These are phyloP conservation scores for Coniochaeta hoffmannii DNA, from an alignment of 2,329 filamentous ascomycete genomes.

Conservation along the genomic window DNA sequence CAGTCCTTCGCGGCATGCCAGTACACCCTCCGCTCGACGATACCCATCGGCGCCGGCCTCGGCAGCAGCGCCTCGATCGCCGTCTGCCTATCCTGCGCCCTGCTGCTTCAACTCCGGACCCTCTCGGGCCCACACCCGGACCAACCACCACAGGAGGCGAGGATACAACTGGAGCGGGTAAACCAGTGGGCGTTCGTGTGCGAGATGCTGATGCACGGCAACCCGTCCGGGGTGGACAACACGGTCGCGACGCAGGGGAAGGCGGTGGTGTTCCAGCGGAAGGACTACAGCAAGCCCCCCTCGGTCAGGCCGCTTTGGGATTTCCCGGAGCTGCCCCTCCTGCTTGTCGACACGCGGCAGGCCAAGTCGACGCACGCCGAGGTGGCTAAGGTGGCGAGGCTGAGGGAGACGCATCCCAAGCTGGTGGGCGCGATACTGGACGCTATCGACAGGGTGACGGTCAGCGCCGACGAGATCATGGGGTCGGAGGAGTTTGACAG, in stretches of 20 bases:
- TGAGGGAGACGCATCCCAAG: conserved; percentile 65
- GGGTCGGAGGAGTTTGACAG: conserved; percentile 60
- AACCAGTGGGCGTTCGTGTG: conserved; percentile 97
- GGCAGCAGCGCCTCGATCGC: conserved; percentile 92
- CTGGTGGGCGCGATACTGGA: conserved; percentile 77
- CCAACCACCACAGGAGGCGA: conserved; percentile 80
- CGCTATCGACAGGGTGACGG: conserved; percentile 69
- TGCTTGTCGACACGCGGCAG: conserved; percentile 85
- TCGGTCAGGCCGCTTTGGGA: conserved; percentile 69
- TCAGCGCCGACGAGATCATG: conserved; percentile 46
- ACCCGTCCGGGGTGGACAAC: conserved; percentile 94
- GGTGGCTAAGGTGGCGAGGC: conserved; percentile 73
- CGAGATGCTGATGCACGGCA: conserved; percentile 96
- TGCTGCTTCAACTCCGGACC: conserved; percentile 81
- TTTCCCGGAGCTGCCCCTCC: conserved; percentile 85
- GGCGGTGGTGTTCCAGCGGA: conserved; percentile 82
- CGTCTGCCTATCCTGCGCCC: conserved; percentile 77
- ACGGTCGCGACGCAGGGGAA: conserved; percentile 92
- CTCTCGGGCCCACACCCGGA: conserved; percentile 87
- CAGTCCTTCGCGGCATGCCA: conserved; percentile 72
- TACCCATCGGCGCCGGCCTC: conserved; percentile 84
- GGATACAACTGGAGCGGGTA: conserved; percentile 85
- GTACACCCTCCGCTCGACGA: conserved; percentile 87
- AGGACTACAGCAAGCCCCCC: conserved; percentile 70
- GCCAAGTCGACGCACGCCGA: conserved; percentile 78